Base-by-base conservation (phyloP, 2,329 filamentous ascomycete genomes). In the Bipolaris sorokiniana region DNA sequence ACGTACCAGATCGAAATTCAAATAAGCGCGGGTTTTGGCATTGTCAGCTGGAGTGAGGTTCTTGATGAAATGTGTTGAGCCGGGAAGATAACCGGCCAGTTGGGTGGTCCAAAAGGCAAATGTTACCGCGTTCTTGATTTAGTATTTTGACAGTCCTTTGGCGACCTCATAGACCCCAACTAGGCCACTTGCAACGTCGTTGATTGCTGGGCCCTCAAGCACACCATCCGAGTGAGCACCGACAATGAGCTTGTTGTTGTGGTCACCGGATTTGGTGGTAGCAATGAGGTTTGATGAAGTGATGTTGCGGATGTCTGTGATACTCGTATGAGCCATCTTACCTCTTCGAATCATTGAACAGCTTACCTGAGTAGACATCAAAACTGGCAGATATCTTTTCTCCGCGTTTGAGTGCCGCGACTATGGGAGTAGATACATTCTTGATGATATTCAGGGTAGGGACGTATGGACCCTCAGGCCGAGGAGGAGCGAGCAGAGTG, bases 371-470 rank as follows among this genome's bases (percentile, higher is more conserved):
- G n/a, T 16, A n/a, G 6, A 38, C 15, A 18, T 38, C 36, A 7
- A 38, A 16, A 38, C 36, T 38, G 16, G 36, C 36, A 38, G 6
- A 16, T 38, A 38, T 16, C 4, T 9, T 38, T 38, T 38, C 16
- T 9, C 36, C 36, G 36, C 36, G 16, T 38, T 38, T 38, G 36
- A 38, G 36, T 9, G 36, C n/a, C 6, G 36, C 13, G 2, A 38
- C 36, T 7, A 38, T 9, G n/a, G 36, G 36, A 11, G 36, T 16
- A 2, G 36, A 7, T 16, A 38, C 36, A 38, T 16, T 16, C 20
- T 83, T 81, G 1, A 84, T 84, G 22, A 94, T 78, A 1, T 88
- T 88, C 56, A 92, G 87, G 1, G 87, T 90, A 0, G 90, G 85
- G 5, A 90, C 80, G 65, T 91, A 86, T 5, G 78, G 69, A 2